Base-by-base conservation (phyloP, 1,284 basidiomycete genomes). In the Mycosarcoma maydis region DNA sequence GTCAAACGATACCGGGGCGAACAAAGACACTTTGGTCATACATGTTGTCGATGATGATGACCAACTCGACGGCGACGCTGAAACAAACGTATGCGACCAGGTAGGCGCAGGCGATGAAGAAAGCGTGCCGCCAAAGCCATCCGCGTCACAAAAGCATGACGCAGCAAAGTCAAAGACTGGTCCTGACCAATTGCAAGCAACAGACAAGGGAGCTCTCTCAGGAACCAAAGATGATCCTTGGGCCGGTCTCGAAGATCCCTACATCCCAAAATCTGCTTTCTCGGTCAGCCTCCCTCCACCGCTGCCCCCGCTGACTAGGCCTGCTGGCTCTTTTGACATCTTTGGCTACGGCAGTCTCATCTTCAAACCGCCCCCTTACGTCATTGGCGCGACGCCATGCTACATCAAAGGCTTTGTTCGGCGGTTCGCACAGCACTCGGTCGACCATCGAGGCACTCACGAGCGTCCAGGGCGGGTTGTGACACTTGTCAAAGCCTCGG, bases 401-500 rank as follows among this genome's bases (percentile, higher is more conserved):
- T 94, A 88, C 77, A 84, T 94, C 72, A 92, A 91, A 81, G 90
- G 90, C 26, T 92, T 91, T 67, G 90, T 92, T 0, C 87, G 92
- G 3, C 85, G 92, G 26, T 94, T 94, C 76, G 90, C 92, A 0
- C 92, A 94, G 82, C 86, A 87, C 79, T 92, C 90, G 47, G 90
- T 91, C 82, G 92, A 94, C 74, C 92, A 94, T 47, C 47, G 81
- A n/a, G 80, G 80, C 38, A 80, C 78, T 1, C 76, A 72, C 10
- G 54, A 60, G 34, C 59, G 72, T 3, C 80, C 80, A 6, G 92
- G 92, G 4, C 84, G 92, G n/a, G 92, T 92, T 2, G 92, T 92
- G 5, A 94, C 92, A 2, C 84, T 94, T 4, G 85, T 94, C n/a
- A 89, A 90, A 74, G 89, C 90, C 56, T 87, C 89, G 79, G 90